These are phyloP conservation scores for Hawksworthiomyces lignivorus DNA, from an alignment of 2,329 filamentous ascomycete species.

Conservation along the genomic window DNA sequence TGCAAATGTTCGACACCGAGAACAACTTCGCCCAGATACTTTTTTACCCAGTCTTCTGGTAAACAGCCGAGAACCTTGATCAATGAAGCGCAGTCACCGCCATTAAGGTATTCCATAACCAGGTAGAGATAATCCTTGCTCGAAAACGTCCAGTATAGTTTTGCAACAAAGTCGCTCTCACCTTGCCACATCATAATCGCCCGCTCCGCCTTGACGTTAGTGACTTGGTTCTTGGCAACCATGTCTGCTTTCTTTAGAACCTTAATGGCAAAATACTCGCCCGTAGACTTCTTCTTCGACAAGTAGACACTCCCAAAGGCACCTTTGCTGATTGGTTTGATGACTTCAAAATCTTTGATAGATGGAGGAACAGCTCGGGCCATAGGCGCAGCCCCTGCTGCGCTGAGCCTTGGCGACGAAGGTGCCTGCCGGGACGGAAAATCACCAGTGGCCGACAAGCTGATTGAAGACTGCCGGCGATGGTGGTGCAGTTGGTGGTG, in stretches of 20 bases:
- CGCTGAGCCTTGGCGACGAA: constrained; percentile 72
- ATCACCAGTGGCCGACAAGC: constrained; percentile 35
- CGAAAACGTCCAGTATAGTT: constrained; percentile 98
- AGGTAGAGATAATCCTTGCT: constrained; percentile 98
- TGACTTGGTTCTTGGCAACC: constrained; percentile 99
- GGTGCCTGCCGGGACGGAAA: constrained; percentile 55
- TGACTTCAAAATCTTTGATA: constrained; percentile 98
- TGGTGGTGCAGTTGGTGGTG: constrained; percentile 50
- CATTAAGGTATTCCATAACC: constrained; percentile 98
- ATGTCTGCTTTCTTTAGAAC: constrained; percentile 99
- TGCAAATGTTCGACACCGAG: constrained; percentile 96
- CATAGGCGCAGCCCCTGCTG: constrained; percentile 70
- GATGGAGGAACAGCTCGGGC: constrained; percentile 86
- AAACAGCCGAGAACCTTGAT: constrained; percentile 90
- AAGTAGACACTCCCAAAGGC: constrained; percentile 97
- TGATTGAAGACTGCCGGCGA: constrained; percentile 85
- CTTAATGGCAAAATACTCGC: constrained; percentile 98
- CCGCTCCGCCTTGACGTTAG: constrained; percentile 95
- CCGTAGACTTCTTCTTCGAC: constrained; percentile 96
- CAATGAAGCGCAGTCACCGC: constrained; percentile 90
- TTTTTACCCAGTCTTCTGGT: constrained; percentile 96
- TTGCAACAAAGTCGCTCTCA: constrained; percentile 97
- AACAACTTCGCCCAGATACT: constrained; percentile 92
- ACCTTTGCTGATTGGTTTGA: constrained; percentile 98
- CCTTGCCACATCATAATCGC: constrained; percentile 99